Evolutionary conservation across 495 filamentous ascomycete species (phyloP), one percentile per base, ranked within the genome.

Genomic region (Chaetomidium leptoderma): DNA sequence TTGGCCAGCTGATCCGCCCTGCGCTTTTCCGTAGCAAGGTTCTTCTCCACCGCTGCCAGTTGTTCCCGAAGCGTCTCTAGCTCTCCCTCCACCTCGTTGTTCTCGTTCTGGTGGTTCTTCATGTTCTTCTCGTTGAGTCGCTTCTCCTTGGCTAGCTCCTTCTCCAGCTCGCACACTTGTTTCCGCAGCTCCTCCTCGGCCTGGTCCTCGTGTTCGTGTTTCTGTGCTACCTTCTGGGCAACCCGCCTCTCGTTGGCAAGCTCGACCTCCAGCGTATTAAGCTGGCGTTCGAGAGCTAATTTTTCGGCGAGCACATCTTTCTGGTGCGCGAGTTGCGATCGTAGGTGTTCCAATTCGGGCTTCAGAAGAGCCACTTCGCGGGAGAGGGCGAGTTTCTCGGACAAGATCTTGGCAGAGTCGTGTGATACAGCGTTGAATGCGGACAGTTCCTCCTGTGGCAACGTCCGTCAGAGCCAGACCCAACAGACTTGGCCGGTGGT

Each of bases 281-380:
- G 67, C 68, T 90, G 85, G 27, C 87, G 81, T 63, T 91, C 83
- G 14, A 96, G 70, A 16, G 84, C 79, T 17, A 90, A 70, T 61
- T 93, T 95, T 63, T 92, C 88, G 2, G 85, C 74, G 26, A 91
- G 74, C 7, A 86, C 69, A 6, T 78, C 76, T 61, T 90, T 85
- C 39, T 88, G 78, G 24, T 83, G 81, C 16, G 78, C 72, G 23
- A 82, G 78, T 68, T 95, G 89, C 2, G 84, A 80, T 58, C 82
- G 80, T 13, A 95, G 76, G 64, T 90, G 85, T 51, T 95, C 89
- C 8, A 95, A 60, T 66, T 96, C 91, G 33, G 86, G 84, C 62
- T 86, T 87, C 43, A 92, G 63, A 24, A 76, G 72, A 24, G 84
- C 76, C 9, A 96, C 66, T 63, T 95, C 88, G 35, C 87, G 84